Evolutionary conservation across 371 early-diverging fungal genomes (phyloP).

Genomic region (Mortierella sp.): DNA sequence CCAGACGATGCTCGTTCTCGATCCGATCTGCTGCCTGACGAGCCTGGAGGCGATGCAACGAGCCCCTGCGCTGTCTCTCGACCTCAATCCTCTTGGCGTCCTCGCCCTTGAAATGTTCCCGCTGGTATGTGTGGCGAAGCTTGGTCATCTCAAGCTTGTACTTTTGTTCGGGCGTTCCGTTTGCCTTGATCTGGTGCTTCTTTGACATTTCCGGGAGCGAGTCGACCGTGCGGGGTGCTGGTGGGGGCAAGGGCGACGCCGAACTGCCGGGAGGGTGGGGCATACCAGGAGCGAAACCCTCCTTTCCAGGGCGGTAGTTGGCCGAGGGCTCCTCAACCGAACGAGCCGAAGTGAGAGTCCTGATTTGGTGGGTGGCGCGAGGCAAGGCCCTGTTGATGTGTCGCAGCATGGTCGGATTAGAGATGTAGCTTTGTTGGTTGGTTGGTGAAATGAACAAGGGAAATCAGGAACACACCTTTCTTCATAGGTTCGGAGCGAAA

Average conservation of each 20-base stretch:
- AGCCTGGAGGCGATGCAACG: constrained; percentile 37
- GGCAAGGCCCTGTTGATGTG: constrained; percentile 43
- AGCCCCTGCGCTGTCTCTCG: constrained; percentile 34
- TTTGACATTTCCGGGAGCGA: constrained; percentile 54
- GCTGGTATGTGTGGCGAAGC: constrained; percentile 48
- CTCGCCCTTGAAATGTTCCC: constrained; percentile 32
- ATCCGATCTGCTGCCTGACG: constrained; percentile 36
- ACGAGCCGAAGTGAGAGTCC: constrained; percentile 41
- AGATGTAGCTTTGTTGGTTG: not conserved
- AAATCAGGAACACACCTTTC: not conserved
- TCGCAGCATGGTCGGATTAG: constrained; percentile 47
- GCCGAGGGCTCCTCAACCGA: constrained; percentile 50
- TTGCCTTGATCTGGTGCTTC: constrained; percentile 45
- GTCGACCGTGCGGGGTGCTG: constrained; percentile 49
- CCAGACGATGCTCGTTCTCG: constrained; percentile 40
- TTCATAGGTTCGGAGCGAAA: not conserved
- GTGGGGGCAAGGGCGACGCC: constrained; percentile 40
- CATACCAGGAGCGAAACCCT: constrained; percentile 57
- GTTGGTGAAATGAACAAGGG: not conserved
- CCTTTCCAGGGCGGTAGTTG: constrained; percentile 56
- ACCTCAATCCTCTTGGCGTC: constrained; percentile 25
- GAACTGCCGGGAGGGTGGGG: constrained; percentile 55
- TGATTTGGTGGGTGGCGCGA: constrained; percentile 27
- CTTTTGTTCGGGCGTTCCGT: constrained; percentile 39
- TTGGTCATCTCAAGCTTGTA: constrained; percentile 55